Evolutionary conservation across 1,139 yeast species (phyloP).

Genomic region (Geotrichum carabidarum): DNA sequence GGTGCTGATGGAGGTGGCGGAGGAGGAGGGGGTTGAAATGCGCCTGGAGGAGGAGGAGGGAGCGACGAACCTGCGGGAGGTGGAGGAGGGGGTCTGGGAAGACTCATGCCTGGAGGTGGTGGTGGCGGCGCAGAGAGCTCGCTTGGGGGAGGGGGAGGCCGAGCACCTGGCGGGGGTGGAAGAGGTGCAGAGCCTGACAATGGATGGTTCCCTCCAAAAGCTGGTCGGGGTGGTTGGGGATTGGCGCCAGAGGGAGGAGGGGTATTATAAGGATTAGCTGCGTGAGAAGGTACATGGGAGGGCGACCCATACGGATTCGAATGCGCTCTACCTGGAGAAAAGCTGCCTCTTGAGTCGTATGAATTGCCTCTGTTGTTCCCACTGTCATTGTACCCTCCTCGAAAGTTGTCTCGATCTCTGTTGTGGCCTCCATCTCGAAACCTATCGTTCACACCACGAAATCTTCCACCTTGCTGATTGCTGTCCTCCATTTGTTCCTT

Average conservation of each 20-base stretch:
- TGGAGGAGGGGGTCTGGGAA: slow-evolving; percentile 21
- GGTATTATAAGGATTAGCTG: background rate
- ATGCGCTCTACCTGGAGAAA: background rate
- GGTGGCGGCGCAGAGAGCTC: slow-evolving; percentile 7
- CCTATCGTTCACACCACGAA: background rate
- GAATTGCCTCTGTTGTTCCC: slow-evolving; percentile 7
- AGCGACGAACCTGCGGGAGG: slow-evolving; percentile 3
- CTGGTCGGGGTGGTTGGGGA: slow-evolving; percentile 11
- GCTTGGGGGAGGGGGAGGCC: slow-evolving; percentile 12
- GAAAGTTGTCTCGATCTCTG: slow-evolving; percentile 2
- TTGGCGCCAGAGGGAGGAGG: slow-evolving; percentile 8
- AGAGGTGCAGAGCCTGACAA: background rate
- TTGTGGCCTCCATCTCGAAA: background rate
- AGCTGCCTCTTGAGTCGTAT: background rate
- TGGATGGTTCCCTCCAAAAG: slow-evolving; percentile 9
- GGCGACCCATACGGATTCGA: background rate
- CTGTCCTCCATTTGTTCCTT: slow-evolving; percentile 28
- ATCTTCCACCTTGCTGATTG: slow-evolving; percentile 5
- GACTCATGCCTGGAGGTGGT: slow-evolving; percentile 5
- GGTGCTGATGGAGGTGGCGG: background rate
- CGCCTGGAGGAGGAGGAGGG: slow-evolving; percentile 15
- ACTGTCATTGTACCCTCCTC: slow-evolving; percentile 1
- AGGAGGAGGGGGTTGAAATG: slow-evolving; percentile 21
- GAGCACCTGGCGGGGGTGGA: slow-evolving; percentile 17
- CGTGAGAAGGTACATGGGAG: background rate